Evolutionary conservation across 2,329 filamentous ascomycete species (phyloP).

Genomic region (Ambrosiella xylebori): DNA sequence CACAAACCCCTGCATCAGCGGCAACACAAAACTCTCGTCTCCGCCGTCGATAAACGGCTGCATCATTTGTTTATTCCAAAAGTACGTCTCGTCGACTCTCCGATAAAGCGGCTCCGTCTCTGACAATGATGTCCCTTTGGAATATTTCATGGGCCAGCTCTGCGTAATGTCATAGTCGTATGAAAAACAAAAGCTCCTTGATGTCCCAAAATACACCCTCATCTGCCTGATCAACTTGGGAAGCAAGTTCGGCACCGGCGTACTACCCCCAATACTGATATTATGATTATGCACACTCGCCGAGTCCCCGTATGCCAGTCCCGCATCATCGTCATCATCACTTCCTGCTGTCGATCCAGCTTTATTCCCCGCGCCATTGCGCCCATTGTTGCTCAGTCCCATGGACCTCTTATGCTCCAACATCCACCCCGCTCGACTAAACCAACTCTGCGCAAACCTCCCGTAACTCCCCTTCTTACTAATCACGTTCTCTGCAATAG

Average conservation of each 20-base stretch:
- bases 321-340: slow-evolving; percentile 9
- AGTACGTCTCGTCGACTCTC: slow-evolving; percentile 61
- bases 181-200: slow-evolving; percentile 80
- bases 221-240: slow-evolving; percentile 75
- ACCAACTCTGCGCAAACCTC: slow-evolving; percentile 79
- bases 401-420: slow-evolving; percentile 51
- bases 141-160: slow-evolving; percentile 29
- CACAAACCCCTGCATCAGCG: slow-evolving; percentile 85
- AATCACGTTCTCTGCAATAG: slow-evolving; percentile 79
- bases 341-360: slow-evolving; percentile 19
- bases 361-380: slow-evolving; percentile 19
- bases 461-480: slow-evolving; percentile 69
- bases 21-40: slow-evolving; percentile 54
- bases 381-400: slow-evolving; percentile 38
- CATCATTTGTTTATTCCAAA: slow-evolving; percentile 75
- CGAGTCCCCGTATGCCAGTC: slow-evolving; percentile 9
- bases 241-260: slow-evolving; percentile 36
- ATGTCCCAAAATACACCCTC: slow-evolving; percentile 66
- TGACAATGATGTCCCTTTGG: slow-evolving; percentile 21
- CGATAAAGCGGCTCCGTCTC: slow-evolving; percentile 43
- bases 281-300: background rate
- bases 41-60: slow-evolving; percentile 58
- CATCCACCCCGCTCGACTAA: slow-evolving; percentile 69
- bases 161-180: slow-evolving; percentile 88
- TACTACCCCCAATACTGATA: background rate